Percentiles rank a stretch among this genome's conserved stretches.
Conservation (phyloP, 352 stramenopile genomes). For the Phytophthora litchii region DNA sequence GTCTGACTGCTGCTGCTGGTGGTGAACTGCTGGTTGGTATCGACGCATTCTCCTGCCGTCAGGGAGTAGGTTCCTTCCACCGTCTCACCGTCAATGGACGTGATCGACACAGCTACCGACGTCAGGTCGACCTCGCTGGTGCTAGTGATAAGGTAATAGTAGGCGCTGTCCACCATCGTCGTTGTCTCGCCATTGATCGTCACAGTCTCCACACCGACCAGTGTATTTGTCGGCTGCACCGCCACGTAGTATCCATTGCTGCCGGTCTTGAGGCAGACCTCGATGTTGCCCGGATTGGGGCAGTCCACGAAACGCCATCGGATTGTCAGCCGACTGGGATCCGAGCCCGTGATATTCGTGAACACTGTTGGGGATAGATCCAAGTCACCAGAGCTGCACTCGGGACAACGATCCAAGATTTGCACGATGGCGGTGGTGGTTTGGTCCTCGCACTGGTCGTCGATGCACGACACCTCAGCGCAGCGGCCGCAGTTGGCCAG, state of each 20-base stretch:
- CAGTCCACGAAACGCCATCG: conserved; percentile 69
- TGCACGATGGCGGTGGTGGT: conserved; percentile 52
- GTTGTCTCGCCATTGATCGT: conserved; percentile 60
- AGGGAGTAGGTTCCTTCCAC: conserved; percentile 61
- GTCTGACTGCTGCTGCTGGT: conserved; percentile 26
- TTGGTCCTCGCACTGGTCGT: conserved; percentile 50
- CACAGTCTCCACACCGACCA: conserved; percentile 49
- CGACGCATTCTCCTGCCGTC: conserved; percentile 43
- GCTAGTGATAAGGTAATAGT: conserved; percentile 58
- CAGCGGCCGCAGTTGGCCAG: conserved; percentile 60
- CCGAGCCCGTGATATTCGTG: conserved; percentile 61
- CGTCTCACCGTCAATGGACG: conserved; percentile 50
- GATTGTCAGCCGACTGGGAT: conserved; percentile 55
- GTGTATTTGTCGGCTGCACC: conserved; percentile 60
- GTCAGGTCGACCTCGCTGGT: conserved; percentile 40
- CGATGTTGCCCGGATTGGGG: conserved; percentile 45
- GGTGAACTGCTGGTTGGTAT: conserved; percentile 51
- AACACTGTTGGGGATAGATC: conserved; percentile 74
- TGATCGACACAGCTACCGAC: conserved; percentile 47
- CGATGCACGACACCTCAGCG: conserved; percentile 57
- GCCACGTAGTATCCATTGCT: conserved; percentile 64
- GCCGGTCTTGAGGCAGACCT: conserved; percentile 68
- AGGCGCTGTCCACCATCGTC: conserved; percentile 64
- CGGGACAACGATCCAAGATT: conserved; percentile 70
- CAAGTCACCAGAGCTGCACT: conserved; percentile 66